phyloP scores from a whole-genome alignment of 805 yeast species.

The Lachancea quebecensis region DNA sequence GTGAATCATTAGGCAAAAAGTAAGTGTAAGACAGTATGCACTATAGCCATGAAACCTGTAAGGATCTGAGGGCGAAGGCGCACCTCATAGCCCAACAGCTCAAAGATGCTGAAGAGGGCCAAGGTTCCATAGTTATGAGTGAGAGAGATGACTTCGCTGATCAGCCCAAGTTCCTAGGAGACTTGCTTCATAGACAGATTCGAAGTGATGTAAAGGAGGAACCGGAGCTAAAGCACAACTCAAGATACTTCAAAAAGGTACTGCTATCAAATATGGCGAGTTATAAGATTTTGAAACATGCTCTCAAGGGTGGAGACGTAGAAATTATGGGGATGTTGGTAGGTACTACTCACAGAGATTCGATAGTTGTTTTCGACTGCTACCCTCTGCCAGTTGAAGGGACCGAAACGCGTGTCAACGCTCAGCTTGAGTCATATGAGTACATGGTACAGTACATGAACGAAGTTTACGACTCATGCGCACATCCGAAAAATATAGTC shows the following conservation, averaged over 20 bases:
- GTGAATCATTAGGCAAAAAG: no score
- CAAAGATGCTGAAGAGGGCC: background rate
- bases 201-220: background rate
- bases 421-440: constrained; percentile 89
- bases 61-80: no score
- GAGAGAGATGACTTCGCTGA: background rate
- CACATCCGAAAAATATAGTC: constrained; percentile 62
- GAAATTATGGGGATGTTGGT: constrained; percentile 95
- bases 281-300: constrained; percentile 71
- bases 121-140: background rate
- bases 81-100: no score
- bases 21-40: no score
- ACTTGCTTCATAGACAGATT: background rate
- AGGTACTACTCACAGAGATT: constrained; percentile 55
- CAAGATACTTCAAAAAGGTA: constrained; percentile 17
- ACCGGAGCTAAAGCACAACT: constrained; percentile 3
- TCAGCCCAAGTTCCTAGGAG: background rate
- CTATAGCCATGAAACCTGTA: no score
- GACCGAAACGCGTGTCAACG: constrained; percentile 92
- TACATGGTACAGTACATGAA: constrained; percentile 83
- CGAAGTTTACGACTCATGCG: constrained; percentile 39
- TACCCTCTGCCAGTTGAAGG: constrained; percentile 92
- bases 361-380: constrained; percentile 68
- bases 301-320: constrained; percentile 74
- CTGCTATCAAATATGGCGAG: constrained; percentile 62